Conservation (phyloP, 306 rosid genomes). For the Ceratonia siliqua region DNA sequence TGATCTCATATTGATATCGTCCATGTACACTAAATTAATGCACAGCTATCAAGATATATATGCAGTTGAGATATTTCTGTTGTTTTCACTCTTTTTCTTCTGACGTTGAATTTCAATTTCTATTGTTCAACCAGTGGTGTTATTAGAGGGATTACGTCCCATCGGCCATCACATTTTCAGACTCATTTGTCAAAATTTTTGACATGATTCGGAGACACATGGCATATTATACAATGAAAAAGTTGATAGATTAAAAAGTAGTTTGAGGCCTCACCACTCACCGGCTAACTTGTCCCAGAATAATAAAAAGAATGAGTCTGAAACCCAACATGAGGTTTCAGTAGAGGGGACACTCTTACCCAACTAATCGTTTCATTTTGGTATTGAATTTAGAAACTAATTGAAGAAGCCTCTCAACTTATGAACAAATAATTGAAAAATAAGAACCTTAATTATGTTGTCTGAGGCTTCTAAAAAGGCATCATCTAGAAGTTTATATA, state of each 20-base stretch:
- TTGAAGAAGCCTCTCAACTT: conserved; percentile 20
- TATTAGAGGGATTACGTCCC: background rate
- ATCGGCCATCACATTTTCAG: background rate
- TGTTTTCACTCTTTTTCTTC: too few species aligned
- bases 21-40: background rate
- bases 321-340: conserved; percentile 60
- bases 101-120: background rate
- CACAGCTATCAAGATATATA: background rate
- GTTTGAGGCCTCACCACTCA: background rate
- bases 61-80: background rate
- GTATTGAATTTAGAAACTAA: background rate
- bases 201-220: background rate
- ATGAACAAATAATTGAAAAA: conserved; percentile 33
- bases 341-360: conserved; percentile 49
- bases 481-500: background rate
- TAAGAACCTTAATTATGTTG: conserved; percentile 34
- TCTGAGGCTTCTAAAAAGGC: conserved; percentile 27
- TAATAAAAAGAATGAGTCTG: conserved; percentile 37
- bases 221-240: background rate
- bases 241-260: background rate
- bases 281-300: background rate
- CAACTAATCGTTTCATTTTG: conserved; percentile 27
- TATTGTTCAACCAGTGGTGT: background rate
- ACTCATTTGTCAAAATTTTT: background rate
- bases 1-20: background rate